These are phyloP conservation scores for Pseudozyma sp. DNA, from an alignment of 1,284 basidiomycete species.

Conservation along the genomic window DNA sequence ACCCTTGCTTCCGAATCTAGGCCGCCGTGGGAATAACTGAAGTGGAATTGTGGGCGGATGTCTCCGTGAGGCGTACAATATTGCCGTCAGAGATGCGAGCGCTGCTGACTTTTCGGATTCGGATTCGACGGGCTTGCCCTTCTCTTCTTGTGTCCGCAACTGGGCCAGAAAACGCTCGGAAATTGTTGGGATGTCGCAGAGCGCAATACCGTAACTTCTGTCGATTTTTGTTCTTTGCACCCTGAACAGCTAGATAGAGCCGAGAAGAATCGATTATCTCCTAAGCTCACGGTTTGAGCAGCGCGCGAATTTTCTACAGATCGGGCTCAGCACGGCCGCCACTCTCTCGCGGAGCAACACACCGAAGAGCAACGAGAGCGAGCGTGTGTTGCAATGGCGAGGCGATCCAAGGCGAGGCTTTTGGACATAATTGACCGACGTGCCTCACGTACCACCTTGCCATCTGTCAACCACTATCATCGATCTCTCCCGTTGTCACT, in stretches of 20 bases:
- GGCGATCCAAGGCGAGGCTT: neutral
- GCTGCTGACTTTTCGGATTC: slow-evolving; percentile 26
- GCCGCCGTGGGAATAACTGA: too few species aligned
- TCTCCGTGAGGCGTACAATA: slow-evolving; percentile 9
- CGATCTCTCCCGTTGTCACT: neutral
- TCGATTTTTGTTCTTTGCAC: slow-evolving; percentile 4
- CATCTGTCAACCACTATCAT: slow-evolving; percentile 4
- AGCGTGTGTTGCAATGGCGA: neutral
- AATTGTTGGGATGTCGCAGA: slow-evolving; percentile 1
- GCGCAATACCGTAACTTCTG: neutral
- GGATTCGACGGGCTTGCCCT: slow-evolving; percentile 27
- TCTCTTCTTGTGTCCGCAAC: neutral
- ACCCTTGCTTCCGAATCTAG: slow-evolving; percentile 1
- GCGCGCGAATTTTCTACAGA: slow-evolving; percentile 5
- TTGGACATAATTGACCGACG: slow-evolving; percentile 22
- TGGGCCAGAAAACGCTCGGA: neutral
- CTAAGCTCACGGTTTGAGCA: neutral
- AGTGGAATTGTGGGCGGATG: slow-evolving; percentile 11
- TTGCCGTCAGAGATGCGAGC: too few species aligned
- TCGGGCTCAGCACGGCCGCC: slow-evolving; percentile 7
- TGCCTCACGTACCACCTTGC: neutral
- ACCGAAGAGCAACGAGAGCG: neutral
- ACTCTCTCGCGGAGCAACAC: neutral
- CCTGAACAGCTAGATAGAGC: neutral
- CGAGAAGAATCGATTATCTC: slow-evolving; percentile 14